Evolutionary conservation across 345 rosid species (phyloP).

Genomic region (Trapa bicornis): DNA sequence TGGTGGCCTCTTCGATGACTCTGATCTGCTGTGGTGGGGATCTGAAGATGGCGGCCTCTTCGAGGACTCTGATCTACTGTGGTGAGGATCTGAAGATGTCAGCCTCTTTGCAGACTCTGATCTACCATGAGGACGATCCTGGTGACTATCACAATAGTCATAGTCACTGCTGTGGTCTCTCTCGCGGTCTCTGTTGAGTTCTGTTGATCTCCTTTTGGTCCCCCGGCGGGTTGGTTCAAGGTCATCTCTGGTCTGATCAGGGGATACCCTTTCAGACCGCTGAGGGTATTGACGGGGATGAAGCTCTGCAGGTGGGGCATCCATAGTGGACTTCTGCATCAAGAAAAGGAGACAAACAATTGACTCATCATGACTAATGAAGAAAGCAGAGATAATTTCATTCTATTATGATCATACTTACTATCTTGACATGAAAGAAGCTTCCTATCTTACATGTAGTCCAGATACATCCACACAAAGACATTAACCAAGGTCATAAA

Average conservation of each 20-base stretch:
- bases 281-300: conserved; percentile 29
- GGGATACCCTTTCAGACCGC: conserved; percentile 28
- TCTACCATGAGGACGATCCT: conserved; percentile 22
- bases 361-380: not conserved
- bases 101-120: not conserved
- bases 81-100: conserved; percentile 10
- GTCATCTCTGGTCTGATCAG: not conserved
- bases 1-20: too few relatives aligned
- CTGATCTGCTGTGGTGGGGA: conserved; percentile 16
- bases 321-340: conserved; percentile 33
- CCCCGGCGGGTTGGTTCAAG: conserved; percentile 39
- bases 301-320: conserved; percentile 17
- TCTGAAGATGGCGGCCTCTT: conserved; percentile 2
- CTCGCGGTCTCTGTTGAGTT: conserved; percentile 23
- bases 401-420: not conserved
- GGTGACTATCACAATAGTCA: conserved; percentile 23
- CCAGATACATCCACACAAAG: not conserved
- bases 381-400: not conserved
- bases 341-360: not conserved
- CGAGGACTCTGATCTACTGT: conserved; percentile 9
- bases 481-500: not conserved
- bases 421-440: not conserved
- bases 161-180: conserved; percentile 22
- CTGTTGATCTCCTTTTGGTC: conserved; percentile 52
- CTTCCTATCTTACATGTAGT: not conserved